Evolutionary conservation across 495 filamentous ascomycete genomes (phyloP).

Genomic region (Daldinia grandis): DNA sequence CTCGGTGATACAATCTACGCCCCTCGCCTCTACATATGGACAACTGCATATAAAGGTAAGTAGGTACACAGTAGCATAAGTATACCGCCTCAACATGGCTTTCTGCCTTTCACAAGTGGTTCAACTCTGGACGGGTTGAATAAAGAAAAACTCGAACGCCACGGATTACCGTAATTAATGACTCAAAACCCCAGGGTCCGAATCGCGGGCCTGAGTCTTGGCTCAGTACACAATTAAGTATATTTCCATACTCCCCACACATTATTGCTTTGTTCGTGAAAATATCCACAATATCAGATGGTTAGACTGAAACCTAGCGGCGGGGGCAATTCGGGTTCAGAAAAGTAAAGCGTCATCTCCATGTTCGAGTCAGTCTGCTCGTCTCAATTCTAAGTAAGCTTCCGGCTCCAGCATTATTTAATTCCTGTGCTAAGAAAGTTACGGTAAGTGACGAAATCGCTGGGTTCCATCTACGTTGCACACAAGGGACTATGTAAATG

Average conservation of each 20-base stretch:
- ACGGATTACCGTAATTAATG: slow-evolving; percentile 30
- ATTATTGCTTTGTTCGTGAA: slow-evolving; percentile 22
- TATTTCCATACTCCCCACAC: slow-evolving; percentile 19
- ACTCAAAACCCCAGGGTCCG: slow-evolving; percentile 38
- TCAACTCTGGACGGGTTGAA: slow-evolving; percentile 11
- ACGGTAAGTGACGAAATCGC: slow-evolving; percentile 1
- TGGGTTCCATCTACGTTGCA: slow-evolving; percentile 10
- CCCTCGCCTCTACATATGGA: neutral
- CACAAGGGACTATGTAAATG: slow-evolving; percentile 22
- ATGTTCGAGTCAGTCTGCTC: slow-evolving; percentile 24
- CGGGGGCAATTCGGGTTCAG: slow-evolving; percentile 31
- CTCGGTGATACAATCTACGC: neutral
- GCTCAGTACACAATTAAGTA: slow-evolving; percentile 6
- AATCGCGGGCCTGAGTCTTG: slow-evolving; percentile 33
- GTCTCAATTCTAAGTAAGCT: slow-evolving; percentile 6
- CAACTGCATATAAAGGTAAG: neutral
- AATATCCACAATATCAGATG: slow-evolving; percentile 28
- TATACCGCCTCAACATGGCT: neutral
- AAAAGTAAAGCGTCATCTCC: slow-evolving; percentile 4
- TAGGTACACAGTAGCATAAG: neutral
- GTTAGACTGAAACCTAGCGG: slow-evolving; percentile 15
- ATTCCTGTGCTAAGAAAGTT: neutral
- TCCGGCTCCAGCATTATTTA: neutral
- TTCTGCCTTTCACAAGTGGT: neutral
- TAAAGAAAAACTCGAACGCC: slow-evolving; percentile 14